Conservation (phyloP, 2,329 filamentous ascomycete species). For the Trichoderma koningii region DNA sequence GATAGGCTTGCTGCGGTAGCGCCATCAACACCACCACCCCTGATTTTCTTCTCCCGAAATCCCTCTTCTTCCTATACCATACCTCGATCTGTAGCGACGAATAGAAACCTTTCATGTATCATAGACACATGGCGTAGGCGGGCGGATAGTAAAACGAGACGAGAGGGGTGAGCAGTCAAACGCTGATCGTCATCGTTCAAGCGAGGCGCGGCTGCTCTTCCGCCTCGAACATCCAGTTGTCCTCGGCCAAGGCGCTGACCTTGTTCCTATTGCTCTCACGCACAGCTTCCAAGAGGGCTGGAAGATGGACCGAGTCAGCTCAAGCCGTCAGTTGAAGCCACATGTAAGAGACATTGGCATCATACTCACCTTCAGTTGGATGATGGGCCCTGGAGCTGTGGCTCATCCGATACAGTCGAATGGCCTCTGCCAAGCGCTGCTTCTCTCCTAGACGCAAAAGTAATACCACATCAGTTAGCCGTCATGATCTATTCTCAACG, state of each 20-base stretch:
- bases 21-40: too few species aligned
- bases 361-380: slow-evolving; percentile 63
- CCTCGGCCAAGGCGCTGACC: slow-evolving; percentile 72
- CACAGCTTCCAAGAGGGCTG: slow-evolving; percentile 70
- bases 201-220: slow-evolving; percentile 55
- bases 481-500: not conserved
- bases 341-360: not conserved
- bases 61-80: slow-evolving; percentile 9
- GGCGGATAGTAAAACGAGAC: slow-evolving; percentile 8
- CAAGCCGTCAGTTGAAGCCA: not conserved
- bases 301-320: not conserved
- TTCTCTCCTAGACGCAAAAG: slow-evolving; percentile 51
- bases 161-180: slow-evolving; percentile 5
- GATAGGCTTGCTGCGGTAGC: slow-evolving; percentile 30
- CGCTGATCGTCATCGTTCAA: slow-evolving; percentile 25
- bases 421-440: slow-evolving; percentile 61
- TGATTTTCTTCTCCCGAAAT: not conserved
- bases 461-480: not conserved
- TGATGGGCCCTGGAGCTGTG: slow-evolving; percentile 59
- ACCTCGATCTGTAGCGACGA: slow-evolving; percentile 6
- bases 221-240: slow-evolving; percentile 88
- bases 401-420: slow-evolving; percentile 62
- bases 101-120: slow-evolving; percentile 30
- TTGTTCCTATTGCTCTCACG: slow-evolving; percentile 71
- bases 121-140: slow-evolving; percentile 34